Percentiles rank a stretch among this genome's conserved stretches.
Conservation (phyloP, 345 rosid species). For the Rhodamnia argentea region DNA sequence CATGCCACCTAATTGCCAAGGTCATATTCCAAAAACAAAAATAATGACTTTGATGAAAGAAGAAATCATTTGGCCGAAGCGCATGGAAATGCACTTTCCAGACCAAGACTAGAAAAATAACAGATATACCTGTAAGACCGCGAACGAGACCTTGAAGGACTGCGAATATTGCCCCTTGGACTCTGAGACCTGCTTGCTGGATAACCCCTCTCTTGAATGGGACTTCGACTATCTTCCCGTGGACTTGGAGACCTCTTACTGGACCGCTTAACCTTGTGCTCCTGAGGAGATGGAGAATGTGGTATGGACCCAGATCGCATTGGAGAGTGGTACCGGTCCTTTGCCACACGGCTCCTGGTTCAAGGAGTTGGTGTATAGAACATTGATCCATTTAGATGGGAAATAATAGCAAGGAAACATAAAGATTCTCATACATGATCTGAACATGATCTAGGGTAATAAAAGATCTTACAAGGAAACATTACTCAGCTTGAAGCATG, state of each 20-base stretch:
- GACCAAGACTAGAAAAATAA: not conserved
- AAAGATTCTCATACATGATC: not conserved
- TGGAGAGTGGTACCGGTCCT: conserved; percentile 37
- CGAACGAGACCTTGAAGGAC: conserved; percentile 46
- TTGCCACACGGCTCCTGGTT: conserved; percentile 33
- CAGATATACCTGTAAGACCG: conserved; percentile 39
- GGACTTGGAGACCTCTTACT: conserved; percentile 37
- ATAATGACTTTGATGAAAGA: not conserved
- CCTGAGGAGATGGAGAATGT: conserved; percentile 40
- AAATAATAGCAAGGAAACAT: not conserved
- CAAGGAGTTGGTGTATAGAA: not conserved
- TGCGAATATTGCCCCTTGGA: conserved; percentile 20
- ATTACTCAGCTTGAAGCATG: not conserved
- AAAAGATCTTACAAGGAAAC: not conserved
- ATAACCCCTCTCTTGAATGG: conserved; percentile 24
- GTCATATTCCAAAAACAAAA: not conserved
- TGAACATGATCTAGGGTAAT: not conserved
- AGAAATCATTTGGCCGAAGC: not conserved
- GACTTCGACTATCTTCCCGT: conserved; percentile 30
- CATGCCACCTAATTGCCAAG: not conserved
- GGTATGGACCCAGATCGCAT: conserved; percentile 48
- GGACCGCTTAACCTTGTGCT: conserved; percentile 26
- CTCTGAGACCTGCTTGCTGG: conserved; percentile 33
- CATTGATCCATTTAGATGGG: not conserved
- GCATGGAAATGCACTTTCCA: not conserved